Conservation (phyloP, 2,329 filamentous ascomycete genomes). For the Claviceps citrina region DNA sequence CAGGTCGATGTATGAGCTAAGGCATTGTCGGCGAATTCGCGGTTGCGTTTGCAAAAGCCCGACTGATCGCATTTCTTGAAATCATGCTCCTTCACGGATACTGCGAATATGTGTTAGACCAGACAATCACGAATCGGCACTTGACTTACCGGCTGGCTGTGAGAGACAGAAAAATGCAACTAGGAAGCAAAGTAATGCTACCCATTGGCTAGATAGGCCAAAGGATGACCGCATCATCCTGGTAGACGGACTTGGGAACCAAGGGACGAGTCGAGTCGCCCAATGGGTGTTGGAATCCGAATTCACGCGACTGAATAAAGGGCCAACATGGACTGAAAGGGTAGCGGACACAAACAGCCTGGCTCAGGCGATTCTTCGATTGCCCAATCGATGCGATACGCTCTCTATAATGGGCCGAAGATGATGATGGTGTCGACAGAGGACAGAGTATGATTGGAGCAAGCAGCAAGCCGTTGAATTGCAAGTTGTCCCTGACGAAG, state of each 20-base stretch:
- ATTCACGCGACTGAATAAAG: not conserved
- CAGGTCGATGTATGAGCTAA: slow-evolving; percentile 49
- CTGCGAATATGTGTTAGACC: slow-evolving; percentile 26
- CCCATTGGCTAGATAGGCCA: slow-evolving; percentile 46
- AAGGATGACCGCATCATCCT: slow-evolving; percentile 33
- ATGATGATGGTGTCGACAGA: not conserved
- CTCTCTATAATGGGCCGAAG: not conserved
- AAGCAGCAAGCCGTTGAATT: not conserved
- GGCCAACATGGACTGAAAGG: slow-evolving; percentile 3
- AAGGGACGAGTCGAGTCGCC: not conserved
- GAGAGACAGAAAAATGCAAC: slow-evolving; percentile 44
- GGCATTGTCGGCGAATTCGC: slow-evolving; percentile 71
- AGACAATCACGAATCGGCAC: not conserved
- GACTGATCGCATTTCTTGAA: slow-evolving; percentile 96
- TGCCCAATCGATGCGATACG: not conserved
- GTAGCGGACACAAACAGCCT: not conserved
- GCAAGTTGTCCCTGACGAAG: slow-evolving; percentile 7
- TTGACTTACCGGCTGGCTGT: slow-evolving; percentile 45
- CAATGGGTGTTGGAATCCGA: not conserved
- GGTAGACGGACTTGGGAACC: slow-evolving; percentile 9
- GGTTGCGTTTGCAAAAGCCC: slow-evolving; percentile 92
- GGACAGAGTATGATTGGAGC: no score
- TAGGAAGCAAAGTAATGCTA: slow-evolving; percentile 44
- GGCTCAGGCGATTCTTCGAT: slow-evolving; percentile 2
- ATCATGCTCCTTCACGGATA: slow-evolving; percentile 81